A percentile compares a stretch with the other conserved stretches of the same genome.
phyloP scores from a whole-genome alignment of 257 asterid species.

The Solanum sejunctum region DNA sequence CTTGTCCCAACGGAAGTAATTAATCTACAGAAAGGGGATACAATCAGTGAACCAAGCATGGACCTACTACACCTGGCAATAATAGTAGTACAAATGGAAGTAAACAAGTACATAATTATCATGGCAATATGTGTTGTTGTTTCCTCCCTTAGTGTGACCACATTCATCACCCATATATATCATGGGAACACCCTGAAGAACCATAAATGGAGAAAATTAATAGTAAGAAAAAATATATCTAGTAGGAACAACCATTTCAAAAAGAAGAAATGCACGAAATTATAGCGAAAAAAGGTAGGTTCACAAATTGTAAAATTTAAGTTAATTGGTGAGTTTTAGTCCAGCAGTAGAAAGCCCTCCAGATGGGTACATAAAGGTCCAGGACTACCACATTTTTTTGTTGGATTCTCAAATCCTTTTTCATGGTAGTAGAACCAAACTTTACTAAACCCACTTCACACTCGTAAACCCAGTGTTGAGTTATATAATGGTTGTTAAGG shows the following conservation, averaged over 20 bases:
- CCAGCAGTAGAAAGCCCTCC: neutral
- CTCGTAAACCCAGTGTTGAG: neutral
- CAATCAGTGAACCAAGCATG: neutral
- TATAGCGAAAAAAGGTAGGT: neutral
- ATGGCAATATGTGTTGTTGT: slow-evolving; percentile 94
- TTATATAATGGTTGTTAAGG: neutral
- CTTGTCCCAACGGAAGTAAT: slow-evolving; percentile 94
- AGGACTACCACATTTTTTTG: neutral
- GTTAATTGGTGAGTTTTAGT: neutral
- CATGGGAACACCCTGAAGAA: slow-evolving; percentile 91
- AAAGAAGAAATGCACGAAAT: neutral
- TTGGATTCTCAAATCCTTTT: neutral
- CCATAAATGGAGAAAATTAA: neutral
- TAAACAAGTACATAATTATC: slow-evolving; percentile 58
- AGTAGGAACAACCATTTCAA: neutral
- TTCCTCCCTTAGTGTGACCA: slow-evolving; percentile 97
- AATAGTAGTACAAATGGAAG: neutral
- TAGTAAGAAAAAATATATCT: neutral
- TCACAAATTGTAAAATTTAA: neutral
- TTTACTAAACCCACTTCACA: neutral
- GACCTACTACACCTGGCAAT: neutral
- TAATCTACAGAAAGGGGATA: slow-evolving; percentile 43
- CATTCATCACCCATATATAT: slow-evolving; percentile 94
- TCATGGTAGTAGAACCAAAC: neutral
- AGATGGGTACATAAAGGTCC: neutral